Percentiles rank a stretch among this genome's conserved stretches.
phyloP scores from a whole-genome alignment of 2,329 filamentous ascomycete species.

The Endothia cerciana region DNA sequence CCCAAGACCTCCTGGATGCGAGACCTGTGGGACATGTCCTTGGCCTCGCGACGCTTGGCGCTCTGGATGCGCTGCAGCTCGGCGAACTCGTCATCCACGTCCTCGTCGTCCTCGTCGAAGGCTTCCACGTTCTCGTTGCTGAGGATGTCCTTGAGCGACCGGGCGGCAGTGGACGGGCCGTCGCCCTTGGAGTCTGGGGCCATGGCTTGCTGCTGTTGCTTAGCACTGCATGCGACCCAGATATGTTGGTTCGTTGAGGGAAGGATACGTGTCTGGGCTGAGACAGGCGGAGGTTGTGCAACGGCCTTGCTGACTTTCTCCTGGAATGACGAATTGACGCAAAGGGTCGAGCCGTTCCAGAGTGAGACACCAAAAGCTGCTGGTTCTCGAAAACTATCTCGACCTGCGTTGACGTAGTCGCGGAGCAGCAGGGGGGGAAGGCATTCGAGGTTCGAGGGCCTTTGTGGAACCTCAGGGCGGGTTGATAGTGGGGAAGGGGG shows the following conservation, averaged over 20 bases:
- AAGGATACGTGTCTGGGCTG: conserved; percentile 4
- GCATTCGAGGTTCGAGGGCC: conserved; percentile 15
- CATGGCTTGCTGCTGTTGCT: conserved; percentile 22
- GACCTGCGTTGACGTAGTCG: conserved; percentile 24
- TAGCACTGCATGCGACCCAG: conserved; percentile 17
- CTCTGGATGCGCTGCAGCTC: conserved; percentile 45
- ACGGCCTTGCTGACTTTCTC: conserved; percentile 1
- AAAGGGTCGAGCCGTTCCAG: neutral
- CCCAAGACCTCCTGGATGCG: conserved; percentile 47
- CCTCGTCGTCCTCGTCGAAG: conserved; percentile 36
- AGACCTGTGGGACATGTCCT: conserved; percentile 38
- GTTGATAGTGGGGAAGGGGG: conserved; percentile 25
- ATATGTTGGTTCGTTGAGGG: conserved; percentile 6
- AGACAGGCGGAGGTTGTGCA: conserved; percentile 19
- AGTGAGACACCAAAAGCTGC: conserved; percentile 16
- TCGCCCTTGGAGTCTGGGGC: conserved; percentile 16
- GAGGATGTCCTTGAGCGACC: conserved; percentile 20
- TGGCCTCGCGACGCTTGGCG: conserved; percentile 43
- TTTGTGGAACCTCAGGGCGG: conserved; percentile 25
- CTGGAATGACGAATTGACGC: conserved; percentile 15
- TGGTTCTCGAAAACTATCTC: conserved; percentile 21
- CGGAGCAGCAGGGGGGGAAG: conserved; percentile 17
- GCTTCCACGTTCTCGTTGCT: conserved; percentile 30
- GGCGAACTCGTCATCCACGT: conserved; percentile 39
- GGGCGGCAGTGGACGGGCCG: conserved; percentile 1